These are phyloP conservation scores for Penicillium sp. DNA, from an alignment of 2,329 filamentous ascomycete genomes.

Conservation along the genomic window DNA sequence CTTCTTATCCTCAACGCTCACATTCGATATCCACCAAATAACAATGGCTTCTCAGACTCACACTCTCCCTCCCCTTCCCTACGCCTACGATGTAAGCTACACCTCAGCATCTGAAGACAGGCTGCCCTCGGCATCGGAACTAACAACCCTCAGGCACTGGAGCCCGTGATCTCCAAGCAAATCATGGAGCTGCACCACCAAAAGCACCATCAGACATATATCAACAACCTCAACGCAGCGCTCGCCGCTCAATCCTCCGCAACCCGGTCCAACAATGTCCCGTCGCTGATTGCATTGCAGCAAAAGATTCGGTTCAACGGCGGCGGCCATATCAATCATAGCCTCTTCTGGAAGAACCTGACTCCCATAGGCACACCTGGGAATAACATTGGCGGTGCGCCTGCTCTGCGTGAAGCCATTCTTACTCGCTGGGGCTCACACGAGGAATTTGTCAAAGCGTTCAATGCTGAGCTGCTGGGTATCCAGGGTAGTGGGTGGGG, in stretches of 20 bases:
- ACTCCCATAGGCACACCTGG: conserved; percentile 57
- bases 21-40: not conserved
- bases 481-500: conserved; percentile 86
- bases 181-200: conserved; percentile 95
- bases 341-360: conserved; percentile 86
- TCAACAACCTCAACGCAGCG: conserved; percentile 80
- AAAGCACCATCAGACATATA: conserved; percentile 91
- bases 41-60: conserved; percentile 45
- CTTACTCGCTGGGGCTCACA: conserved; percentile 64
- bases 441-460: conserved; percentile 61
- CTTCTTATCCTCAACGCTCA: not conserved
- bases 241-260: conserved; percentile 61
- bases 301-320: conserved; percentile 79
- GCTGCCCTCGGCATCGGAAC: conserved; percentile 47
- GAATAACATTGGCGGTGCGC: conserved; percentile 52
- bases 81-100: conserved; percentile 65
- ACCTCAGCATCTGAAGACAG: not conserved
- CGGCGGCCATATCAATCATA: conserved; percentile 90
- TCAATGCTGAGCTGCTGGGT: conserved; percentile 62
- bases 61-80: conserved; percentile 63
- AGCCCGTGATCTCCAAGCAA: conserved; percentile 72
- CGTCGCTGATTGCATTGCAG: conserved; percentile 64
- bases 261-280: conserved; percentile 55
- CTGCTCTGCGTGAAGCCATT: conserved; percentile 60
- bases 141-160: conserved; percentile 64